These are phyloP conservation scores for Acephala macrosclerotiorum DNA, from an alignment of 2,329 filamentous ascomycete genomes.

Conservation along the genomic window DNA sequence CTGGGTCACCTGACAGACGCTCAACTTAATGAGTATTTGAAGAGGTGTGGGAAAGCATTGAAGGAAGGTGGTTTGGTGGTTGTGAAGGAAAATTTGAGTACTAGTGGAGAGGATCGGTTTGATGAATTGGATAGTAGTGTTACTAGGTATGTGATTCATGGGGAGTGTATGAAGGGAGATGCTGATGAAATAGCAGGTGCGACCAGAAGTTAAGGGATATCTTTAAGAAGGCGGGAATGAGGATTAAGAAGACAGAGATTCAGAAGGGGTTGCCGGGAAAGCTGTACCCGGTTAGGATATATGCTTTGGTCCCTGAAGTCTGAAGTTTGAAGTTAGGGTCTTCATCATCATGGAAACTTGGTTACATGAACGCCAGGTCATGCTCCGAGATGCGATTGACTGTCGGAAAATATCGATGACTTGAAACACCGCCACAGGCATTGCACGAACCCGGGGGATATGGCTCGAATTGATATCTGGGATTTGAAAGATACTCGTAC, in stretches of 20 bases:
- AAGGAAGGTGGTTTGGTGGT: slow-evolving; percentile 67
- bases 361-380: too few species aligned
- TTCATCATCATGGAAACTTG: neutral
- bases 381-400: too few species aligned
- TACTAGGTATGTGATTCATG: slow-evolving; percentile 59
- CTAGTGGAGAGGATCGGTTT: slow-evolving; percentile 69
- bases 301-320: slow-evolving; percentile 61
- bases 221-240: slow-evolving; percentile 74
- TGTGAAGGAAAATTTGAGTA: slow-evolving; percentile 81
- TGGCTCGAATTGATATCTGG: too few species aligned
- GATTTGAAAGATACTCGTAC: too few species aligned
- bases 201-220: slow-evolving; percentile 75
- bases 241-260: slow-evolving; percentile 72
- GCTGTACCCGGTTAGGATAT: slow-evolving; percentile 78
- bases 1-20: slow-evolving; percentile 80
- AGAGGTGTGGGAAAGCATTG: slow-evolving; percentile 62
- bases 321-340: slow-evolving; percentile 1
- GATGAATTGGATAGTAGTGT: slow-evolving; percentile 81
- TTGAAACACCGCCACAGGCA: too few species aligned
- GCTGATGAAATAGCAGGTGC: slow-evolving; percentile 53
- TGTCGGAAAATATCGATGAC: too few species aligned
- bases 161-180: neutral
- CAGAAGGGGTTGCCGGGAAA: slow-evolving; percentile 71
- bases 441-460: too few species aligned
- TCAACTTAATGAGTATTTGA: slow-evolving; percentile 73